Conservation (phyloP, 2,329 filamentous ascomycete genomes). For the Pseudocercospora fuligena region DNA sequence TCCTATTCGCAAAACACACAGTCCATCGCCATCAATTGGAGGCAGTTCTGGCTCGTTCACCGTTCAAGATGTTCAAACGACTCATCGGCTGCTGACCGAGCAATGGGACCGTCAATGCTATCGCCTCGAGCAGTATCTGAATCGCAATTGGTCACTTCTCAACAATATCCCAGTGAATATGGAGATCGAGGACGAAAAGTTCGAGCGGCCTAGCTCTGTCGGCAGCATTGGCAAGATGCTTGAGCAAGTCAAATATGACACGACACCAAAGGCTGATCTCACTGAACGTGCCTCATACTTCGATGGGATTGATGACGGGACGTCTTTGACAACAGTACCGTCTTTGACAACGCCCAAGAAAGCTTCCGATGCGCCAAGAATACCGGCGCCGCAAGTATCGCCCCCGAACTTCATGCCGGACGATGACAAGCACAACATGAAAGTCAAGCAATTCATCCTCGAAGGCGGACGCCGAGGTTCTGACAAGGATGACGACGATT, state of each 20-base stretch:
- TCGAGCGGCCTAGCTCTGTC: conserved; percentile 48
- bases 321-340: background rate
- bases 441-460: conserved; percentile 38
- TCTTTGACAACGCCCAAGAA: conserved; percentile 17
- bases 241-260: conserved; percentile 52
- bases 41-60: conserved; percentile 41
- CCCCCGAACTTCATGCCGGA: conserved; percentile 9
- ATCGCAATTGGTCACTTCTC: conserved; percentile 53
- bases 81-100: conserved; percentile 53
- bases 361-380: conserved; percentile 4
- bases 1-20: conserved; percentile 30
- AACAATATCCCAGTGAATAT: conserved; percentile 50
- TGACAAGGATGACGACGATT: conserved; percentile 15
- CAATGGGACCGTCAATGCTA: conserved; percentile 57
- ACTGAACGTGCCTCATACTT: conserved; percentile 46
- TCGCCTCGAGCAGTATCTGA: conserved; percentile 52
- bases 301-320: conserved; percentile 25
- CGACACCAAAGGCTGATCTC: conserved; percentile 46
- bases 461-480: conserved; percentile 23
- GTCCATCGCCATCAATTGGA: conserved; percentile 24
- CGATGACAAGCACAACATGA: conserved; percentile 28
- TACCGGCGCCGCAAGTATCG: conserved; percentile 18
- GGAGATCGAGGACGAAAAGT: conserved; percentile 53
- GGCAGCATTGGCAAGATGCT: conserved; percentile 39
- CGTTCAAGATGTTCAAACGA: conserved; percentile 57